Evolutionary conservation across 129 eudicot species (phyloP).

Genomic region (Escallonia rubra): DNA sequence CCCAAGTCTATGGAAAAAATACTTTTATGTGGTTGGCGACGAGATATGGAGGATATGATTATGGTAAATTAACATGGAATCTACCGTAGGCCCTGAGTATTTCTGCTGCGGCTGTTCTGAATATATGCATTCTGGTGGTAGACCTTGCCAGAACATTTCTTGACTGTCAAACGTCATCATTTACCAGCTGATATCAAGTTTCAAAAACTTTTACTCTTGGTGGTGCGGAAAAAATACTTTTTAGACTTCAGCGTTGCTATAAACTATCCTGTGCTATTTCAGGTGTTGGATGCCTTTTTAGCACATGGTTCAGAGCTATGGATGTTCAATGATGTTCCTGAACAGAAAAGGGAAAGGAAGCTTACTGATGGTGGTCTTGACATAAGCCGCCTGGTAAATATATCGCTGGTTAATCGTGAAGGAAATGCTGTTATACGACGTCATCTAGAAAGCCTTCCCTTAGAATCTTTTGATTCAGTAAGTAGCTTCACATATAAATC

Average conservation of each 20-base stretch:
- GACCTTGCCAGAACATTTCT: slow-evolving; percentile 8
- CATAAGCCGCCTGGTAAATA: slow-evolving; percentile 51
- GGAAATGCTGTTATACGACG: slow-evolving; percentile 92
- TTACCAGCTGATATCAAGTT: too few relatives aligned
- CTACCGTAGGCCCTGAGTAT: slow-evolving; percentile 19
- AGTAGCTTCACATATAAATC: slow-evolving; percentile 25
- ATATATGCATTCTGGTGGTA: slow-evolving; percentile 19
- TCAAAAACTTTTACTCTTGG: too few relatives aligned
- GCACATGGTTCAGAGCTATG: slow-evolving; percentile 83
- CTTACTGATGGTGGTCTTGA: slow-evolving; percentile 85
- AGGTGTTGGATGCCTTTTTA: slow-evolving; percentile 85
- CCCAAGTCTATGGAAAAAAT: slow-evolving; percentile 62
- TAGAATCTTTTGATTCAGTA: slow-evolving; percentile 83
- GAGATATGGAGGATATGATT: slow-evolving; percentile 86
- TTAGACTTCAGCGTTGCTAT: slow-evolving; percentile 1
- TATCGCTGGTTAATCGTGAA: slow-evolving; percentile 69
- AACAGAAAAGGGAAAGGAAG: slow-evolving; percentile 69
- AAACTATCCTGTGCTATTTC: slow-evolving; percentile 6
- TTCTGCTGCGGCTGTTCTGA: slow-evolving; percentile 5
- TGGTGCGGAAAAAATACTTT: neutral
- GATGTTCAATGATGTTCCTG: slow-evolving; percentile 87
- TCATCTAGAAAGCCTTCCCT: slow-evolving; percentile 82
- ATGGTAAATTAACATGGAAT: slow-evolving; percentile 57
- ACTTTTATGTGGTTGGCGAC: slow-evolving; percentile 79
- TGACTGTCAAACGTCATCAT: too few relatives aligned